Base-by-base conservation (phyloP, 768 basidiomycete genomes). In the Roridomyces roridus region DNA sequence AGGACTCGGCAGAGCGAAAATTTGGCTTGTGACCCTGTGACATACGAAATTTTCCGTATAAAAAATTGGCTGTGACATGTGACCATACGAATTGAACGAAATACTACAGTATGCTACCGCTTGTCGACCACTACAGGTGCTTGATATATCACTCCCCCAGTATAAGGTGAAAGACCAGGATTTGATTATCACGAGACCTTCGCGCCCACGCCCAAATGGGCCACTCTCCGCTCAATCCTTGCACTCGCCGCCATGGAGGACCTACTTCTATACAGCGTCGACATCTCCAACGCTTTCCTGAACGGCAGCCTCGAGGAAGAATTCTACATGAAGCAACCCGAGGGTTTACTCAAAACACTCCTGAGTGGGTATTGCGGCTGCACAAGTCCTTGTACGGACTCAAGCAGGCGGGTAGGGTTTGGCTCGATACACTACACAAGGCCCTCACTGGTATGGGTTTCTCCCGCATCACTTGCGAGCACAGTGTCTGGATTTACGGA, bases 351-450 rank as follows among this genome's bases (percentile, higher is more conserved):
- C n/a, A 62, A 15, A 46, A 29, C 20, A 45, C 25, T 14, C 17
- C 29, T 0, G 8, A 6, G 11, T 53, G 34, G 36, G 60, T 53
- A 1, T 52, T 45, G 55, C 25, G 21, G 25, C 63, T 73, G 18
- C 36, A 48, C 8, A 77, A 78, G 59, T 63, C 70, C 3, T 57
- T 80, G 28, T 81, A 82, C 65, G 75, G 80, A 9, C 70, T 82
- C 8, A 75, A 77, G 57, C 79, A 80, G 53, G 70, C 72, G 11
- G 70, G 71, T 2, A 64, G 70, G 3, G 54, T 60, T 40, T 81
- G 78, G 80, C 65, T 77, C 54, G 62, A 69, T 59, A 69, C 68
- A 41, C 63, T 77, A 11, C 44, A 69, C 24, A 45, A 52, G 6
- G 58, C 62, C 5, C 55, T 72, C 9, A 24, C 25, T 5, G 34